phyloP scores from a whole-genome alignment of 768 basidiomycete species.

The Lepiota brunneoincarnata region DNA sequence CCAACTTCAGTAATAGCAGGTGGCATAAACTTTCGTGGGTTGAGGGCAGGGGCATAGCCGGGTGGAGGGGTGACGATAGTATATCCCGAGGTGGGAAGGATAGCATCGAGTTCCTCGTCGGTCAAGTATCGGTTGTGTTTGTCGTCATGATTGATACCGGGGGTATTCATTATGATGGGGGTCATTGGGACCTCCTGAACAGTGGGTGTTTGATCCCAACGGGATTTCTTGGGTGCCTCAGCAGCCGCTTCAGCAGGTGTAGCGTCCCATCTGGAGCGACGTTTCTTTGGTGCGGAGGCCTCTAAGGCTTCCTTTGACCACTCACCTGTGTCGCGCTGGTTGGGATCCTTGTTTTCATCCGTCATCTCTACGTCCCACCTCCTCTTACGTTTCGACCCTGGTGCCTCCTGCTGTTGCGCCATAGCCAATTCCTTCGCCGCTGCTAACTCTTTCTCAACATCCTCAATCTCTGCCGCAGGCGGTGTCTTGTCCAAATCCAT shows the following conservation, averaged over 20 bases:
- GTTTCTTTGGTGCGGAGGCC: slow-evolving; percentile 80
- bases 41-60: slow-evolving; percentile 82
- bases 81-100: slow-evolving; percentile 87
- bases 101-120: slow-evolving; percentile 92
- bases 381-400: slow-evolving; percentile 68
- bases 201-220: slow-evolving; percentile 95
- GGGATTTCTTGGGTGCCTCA: slow-evolving; percentile 84
- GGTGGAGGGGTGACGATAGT: slow-evolving; percentile 90
- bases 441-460: slow-evolving; percentile 66
- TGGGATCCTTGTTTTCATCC: slow-evolving; percentile 67
- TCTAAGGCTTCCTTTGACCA: slow-evolving; percentile 79
- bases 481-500: slow-evolving; percentile 93
- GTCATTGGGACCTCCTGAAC: slow-evolving; percentile 67
- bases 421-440: slow-evolving; percentile 44
- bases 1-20: slow-evolving; percentile 56
- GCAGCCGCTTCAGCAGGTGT: slow-evolving; percentile 70
- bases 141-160: slow-evolving; percentile 86
- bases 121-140: slow-evolving; percentile 95
- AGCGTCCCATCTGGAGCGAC: slow-evolving; percentile 95
- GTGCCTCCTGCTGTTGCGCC: slow-evolving; percentile 28
- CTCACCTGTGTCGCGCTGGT: slow-evolving; percentile 56
- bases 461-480: slow-evolving; percentile 75
- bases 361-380: slow-evolving; percentile 76
- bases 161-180: slow-evolving; percentile 86
- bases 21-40: slow-evolving; percentile 61